Conservation (phyloP, 495 filamentous ascomycete species). For the Aspergillus saccharolyticus region DNA sequence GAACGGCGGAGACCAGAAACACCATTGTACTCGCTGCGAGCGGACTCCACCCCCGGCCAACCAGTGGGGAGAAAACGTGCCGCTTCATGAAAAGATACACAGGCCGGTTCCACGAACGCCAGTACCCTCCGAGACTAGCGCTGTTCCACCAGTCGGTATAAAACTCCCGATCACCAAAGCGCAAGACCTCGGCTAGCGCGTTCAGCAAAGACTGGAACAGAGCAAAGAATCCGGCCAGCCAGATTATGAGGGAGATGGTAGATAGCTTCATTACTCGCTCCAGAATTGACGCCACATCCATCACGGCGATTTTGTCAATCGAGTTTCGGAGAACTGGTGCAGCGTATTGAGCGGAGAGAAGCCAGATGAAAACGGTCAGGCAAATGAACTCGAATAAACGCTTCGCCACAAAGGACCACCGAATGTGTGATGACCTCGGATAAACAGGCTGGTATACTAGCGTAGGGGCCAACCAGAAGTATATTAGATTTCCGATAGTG, state of each 20-base stretch:
- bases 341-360: constrained; percentile 87
- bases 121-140: constrained; percentile 77
- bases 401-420: constrained; percentile 83
- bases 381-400: constrained; percentile 69
- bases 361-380: constrained; percentile 85
- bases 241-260: constrained; percentile 88
- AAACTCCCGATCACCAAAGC: constrained; percentile 88
- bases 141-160: constrained; percentile 99
- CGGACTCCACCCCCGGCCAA: constrained; percentile 72
- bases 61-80: constrained; percentile 82
- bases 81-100: constrained; percentile 94
- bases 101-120: constrained; percentile 95
- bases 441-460: constrained; percentile 97
- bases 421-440: constrained; percentile 68
- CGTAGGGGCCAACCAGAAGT: constrained; percentile 97
- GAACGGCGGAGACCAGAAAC: constrained; percentile 76
- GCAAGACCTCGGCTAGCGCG: constrained; percentile 82
- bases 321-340: constrained; percentile 84
- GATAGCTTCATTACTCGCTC: constrained; percentile 92
- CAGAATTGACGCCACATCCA: constrained; percentile 75
- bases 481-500: constrained; percentile 75
- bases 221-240: constrained; percentile 95
- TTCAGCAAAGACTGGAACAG: constrained; percentile 89
- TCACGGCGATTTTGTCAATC: constrained; percentile 73
- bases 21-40: constrained; percentile 66